Evolutionary conservation across 805 yeast species (phyloP).

Genomic region (Tetrapisispora phaffii): DNA sequence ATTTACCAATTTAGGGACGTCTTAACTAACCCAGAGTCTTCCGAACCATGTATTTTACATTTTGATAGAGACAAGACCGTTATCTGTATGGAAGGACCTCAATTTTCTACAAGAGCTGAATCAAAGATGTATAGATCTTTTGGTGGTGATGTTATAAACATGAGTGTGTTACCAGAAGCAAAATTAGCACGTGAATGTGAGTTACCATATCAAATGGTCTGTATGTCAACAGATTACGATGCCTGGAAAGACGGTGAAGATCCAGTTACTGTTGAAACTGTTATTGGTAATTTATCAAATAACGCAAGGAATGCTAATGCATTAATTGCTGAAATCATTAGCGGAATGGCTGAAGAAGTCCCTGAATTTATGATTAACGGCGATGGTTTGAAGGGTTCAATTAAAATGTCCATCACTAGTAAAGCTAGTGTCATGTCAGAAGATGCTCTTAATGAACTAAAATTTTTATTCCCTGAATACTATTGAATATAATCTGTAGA

Average conservation of each 20-base stretch:
- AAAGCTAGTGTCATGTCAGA: constrained; percentile 60
- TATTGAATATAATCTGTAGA: constrained; percentile 41
- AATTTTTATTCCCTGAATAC: constrained; percentile 83
- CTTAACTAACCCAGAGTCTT: constrained; percentile 43
- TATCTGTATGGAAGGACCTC: constrained; percentile 98
- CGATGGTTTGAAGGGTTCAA: constrained; percentile 58
- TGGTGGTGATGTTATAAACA: constrained; percentile 93
- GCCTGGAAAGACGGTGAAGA: constrained; percentile 96
- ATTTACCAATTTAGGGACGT: constrained; percentile 51
- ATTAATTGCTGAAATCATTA: constrained; percentile 61
- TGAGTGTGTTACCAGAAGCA: constrained; percentile 96
- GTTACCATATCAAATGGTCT: constrained; percentile 91
- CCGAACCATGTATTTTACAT: constrained; percentile 59
- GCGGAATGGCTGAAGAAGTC: constrained; percentile 53
- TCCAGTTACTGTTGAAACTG: constrained; percentile 96
- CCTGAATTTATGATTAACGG: constrained; percentile 51
- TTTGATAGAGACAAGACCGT: constrained; percentile 66
- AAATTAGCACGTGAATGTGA: constrained; percentile 97
- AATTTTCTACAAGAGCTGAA: constrained; percentile 94
- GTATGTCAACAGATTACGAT: constrained; percentile 98
- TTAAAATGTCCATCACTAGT: constrained; percentile 77
- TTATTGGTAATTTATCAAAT: constrained; percentile 80
- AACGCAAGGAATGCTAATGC: constrained; percentile 79
- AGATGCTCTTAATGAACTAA: constrained; percentile 69
- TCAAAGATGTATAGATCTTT: constrained; percentile 73